Percentiles rank a stretch among this genome's conserved stretches.
Evolutionary conservation across 768 basidiomycete genomes (phyloP).

Genomic region (Boletellus emodensis): DNA sequence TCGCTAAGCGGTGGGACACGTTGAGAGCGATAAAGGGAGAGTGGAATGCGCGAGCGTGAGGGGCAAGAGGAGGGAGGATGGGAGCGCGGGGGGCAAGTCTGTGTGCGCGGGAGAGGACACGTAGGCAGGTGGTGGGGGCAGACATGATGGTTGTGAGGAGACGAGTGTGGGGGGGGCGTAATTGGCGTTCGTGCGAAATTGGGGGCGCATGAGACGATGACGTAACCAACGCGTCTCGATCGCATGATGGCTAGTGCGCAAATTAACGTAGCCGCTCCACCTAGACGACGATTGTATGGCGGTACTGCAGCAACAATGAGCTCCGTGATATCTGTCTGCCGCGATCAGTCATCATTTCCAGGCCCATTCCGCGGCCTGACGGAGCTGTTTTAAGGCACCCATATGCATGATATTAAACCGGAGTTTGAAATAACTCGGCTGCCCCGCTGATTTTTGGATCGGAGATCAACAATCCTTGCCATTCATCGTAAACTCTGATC

Average conservation of each 20-base stretch:
- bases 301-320: background rate
- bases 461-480: background rate
- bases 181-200: slow-evolving; percentile 23
- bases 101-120: slow-evolving; percentile 4
- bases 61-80: background rate
- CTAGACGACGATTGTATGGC: background rate
- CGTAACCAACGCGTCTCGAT: slow-evolving; percentile 15
- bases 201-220: slow-evolving; percentile 21
- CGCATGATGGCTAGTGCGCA: background rate
- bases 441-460: background rate
- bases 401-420: background rate
- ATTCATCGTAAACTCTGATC: background rate
- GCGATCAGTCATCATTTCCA: background rate
- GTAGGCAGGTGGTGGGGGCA: background rate
- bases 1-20: slow-evolving; percentile 32
- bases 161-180: slow-evolving; percentile 2
- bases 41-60: slow-evolving; percentile 51
- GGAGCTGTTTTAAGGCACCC: slow-evolving; percentile 3
- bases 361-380: slow-evolving; percentile 9
- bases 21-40: slow-evolving; percentile 58
- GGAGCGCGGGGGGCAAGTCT: slow-evolving; percentile 2
- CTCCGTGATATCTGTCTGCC: background rate
- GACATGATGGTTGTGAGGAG: slow-evolving; percentile 24
- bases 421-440: background rate
- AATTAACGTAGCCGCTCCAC: background rate